phyloP scores from a whole-genome alignment of 176 grass and related monocot species.

The Zizania latifolia region DNA sequence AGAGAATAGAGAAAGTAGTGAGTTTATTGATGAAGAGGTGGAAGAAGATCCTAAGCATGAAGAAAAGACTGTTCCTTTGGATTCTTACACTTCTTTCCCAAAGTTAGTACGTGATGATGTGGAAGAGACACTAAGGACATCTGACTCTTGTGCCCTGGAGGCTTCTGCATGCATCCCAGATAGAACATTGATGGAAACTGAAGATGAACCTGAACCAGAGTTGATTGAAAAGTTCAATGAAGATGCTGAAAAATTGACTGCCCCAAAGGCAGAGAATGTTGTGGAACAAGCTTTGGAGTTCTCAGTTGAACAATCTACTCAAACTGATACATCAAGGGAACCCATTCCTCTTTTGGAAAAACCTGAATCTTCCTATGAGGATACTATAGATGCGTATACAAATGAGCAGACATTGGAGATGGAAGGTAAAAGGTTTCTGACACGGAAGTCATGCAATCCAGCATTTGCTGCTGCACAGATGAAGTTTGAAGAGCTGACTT shows the following conservation, averaged over 20 bases:
- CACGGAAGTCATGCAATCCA: conserved; percentile 63
- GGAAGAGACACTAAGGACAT: conserved; percentile 14
- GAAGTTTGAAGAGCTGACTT: conserved; percentile 82
- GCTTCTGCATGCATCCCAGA: conserved; percentile 20
- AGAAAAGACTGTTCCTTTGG: conserved; percentile 26
- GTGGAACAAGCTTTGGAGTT: conserved; percentile 24
- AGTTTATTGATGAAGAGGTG: conserved; percentile 24
- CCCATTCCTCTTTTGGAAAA: conserved; percentile 35
- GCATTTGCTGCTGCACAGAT: conserved; percentile 86
- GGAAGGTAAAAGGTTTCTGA: conserved; percentile 40
- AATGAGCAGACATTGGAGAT: conserved; percentile 38
- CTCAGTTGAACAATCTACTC: conserved; percentile 24
- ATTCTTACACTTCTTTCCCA: conserved; percentile 29
- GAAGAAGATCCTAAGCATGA: conserved; percentile 10
- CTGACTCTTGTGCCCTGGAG: conserved; percentile 28
- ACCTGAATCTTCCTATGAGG: conserved; percentile 28
- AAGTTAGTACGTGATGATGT: conserved; percentile 32
- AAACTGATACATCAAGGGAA: conserved; percentile 28
- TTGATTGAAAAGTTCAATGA: conserved; percentile 34
- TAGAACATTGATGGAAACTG: conserved; percentile 15
- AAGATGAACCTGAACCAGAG: conserved; percentile 34
- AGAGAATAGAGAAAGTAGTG: conserved; percentile 41
- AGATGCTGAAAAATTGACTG: conserved; percentile 1
- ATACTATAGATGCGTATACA: conserved; percentile 19
- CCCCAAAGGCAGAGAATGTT: conserved; percentile 19